These are phyloP conservation scores for Leptomonas pyrrhocoris DNA, from an alignment of 208 protist species.

Conservation along the genomic window DNA sequence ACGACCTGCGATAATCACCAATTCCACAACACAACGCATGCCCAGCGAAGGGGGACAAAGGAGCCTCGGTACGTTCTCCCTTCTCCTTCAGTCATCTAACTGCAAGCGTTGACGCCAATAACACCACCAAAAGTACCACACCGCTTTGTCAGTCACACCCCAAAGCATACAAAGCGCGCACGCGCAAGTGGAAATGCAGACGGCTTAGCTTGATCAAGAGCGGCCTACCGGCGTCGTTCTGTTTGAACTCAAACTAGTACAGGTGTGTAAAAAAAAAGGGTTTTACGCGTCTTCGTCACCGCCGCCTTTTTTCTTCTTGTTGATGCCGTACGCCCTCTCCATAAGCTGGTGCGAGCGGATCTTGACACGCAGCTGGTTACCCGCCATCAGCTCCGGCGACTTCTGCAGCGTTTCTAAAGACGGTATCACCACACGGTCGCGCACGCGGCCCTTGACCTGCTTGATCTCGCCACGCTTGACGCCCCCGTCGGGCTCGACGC, in stretches of 20 bases:
- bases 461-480: constrained; percentile 68
- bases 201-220: no score
- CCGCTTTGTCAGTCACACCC: no score
- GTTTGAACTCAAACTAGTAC: no score
- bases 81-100: no score
- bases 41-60: no score
- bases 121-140: no score
- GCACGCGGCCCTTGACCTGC: constrained; percentile 41
- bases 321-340: constrained; percentile 59
- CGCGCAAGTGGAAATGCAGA: no score
- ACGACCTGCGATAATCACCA: background rate
- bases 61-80: no score
- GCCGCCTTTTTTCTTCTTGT: constrained; percentile 71
- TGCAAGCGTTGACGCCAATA: no score
- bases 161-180: no score
- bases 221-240: no score
- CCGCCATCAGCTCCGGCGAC: constrained; percentile 51
- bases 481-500: constrained; percentile 16
- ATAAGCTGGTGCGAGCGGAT: constrained; percentile 56
- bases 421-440: constrained; percentile 58
- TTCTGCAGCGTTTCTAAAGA: constrained; percentile 66
- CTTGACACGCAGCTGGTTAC: constrained; percentile 35
- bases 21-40: background rate
- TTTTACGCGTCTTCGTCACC: constrained; percentile 60
- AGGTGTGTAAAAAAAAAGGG: no score